Evolutionary conservation across 805 yeast species (phyloP), one percentile per base, ranked within the genome.

Genomic region (Metschnikowia lachancei): DNA sequence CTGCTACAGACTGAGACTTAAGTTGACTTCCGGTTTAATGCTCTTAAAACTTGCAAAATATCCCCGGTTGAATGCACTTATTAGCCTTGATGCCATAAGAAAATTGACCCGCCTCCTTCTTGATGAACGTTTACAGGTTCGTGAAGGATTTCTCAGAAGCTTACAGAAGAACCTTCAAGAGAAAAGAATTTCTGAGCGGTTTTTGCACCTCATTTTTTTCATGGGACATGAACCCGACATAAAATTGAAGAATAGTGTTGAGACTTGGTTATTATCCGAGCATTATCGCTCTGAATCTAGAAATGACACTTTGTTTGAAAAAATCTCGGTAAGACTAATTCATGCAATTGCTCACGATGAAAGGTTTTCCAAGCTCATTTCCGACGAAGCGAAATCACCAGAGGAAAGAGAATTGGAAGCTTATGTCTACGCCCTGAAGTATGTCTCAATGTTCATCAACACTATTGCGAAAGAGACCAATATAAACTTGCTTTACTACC

Each of bases 301-400:
- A 38, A 54, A 56, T 7, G 75, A 75, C 19, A 70, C 82, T 10
- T 68, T 69, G 11, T 80, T 83, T 60, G 97, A 90, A 59, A 78
- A 78, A 50, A 73, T 83, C 2, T 73, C 87, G 41, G 81, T 83
- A 1, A 72, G 95, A 41, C 68, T 89, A 16, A 67, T 89, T 13
- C 86, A 85, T 62, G 74, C 80, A 45, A 65, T 90, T 32, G 80
- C 94, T 0, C 95, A 87, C 59, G 91, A 87, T 60, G 78, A 80
- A 17, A 88, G 85, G 54, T 82, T 82, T 36, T 50, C 73, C 17
- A 77, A 71, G 5, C 66, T 74, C 13, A 58, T 74, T 28, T 57
- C 66, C 2, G 56, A 58, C 14, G 55, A 54, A 9, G 53, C 44
- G 34, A 43, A 33, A n/a, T 30, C 43, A 13, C 34, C 60, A 16